Evolutionary conservation across 2,329 filamentous ascomycete genomes (phyloP), one percentile per base, ranked within the genome.

Genomic region (Diaporthe longicolla): DNA sequence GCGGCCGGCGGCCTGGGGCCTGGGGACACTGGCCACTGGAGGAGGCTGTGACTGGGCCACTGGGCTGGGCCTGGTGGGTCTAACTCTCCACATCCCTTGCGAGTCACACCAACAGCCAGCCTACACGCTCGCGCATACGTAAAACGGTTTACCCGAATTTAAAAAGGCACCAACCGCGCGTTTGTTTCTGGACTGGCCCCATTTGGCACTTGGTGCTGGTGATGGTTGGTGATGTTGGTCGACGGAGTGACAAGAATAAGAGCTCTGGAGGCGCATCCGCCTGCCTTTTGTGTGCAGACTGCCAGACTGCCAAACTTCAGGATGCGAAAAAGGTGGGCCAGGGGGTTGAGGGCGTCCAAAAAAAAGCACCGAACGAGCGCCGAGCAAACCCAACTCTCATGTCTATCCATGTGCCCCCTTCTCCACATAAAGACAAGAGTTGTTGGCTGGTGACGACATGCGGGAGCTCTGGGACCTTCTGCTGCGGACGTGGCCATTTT

Each of bases 21-120:
- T 59, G 35, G 57, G 35, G 57, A 26, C 35, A 26, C 37, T 43
- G 37, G 58, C 15, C n/a, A 43, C 35, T 17, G 40, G 40, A 43
- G 17, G 35, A 35, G 17, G 43, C 58, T 26, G 57, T n/a, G 35
- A 59, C 57, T 40, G 21, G 48, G 4, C 21, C 3, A n/a, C 21
- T 32, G 52, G 13, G 55, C 58, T 61, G 40, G 58, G n/a, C 58
- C 45, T n/a, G 19, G 19, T 66, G 63, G 63, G 63, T 66, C 63
- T 43, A 5, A 35, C 52, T 55, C 26, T 29, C 24, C 37, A 40
- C 26, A 8, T 35, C 54, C 17, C 54, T n/a, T 57, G 54, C 9
- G 54, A 57, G 29, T 40, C 15, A n/a, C 26, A 5, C 59, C 24
- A 45, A 29, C 32, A 37, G 63, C 29, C 63, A 37, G 21, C 21